A percentile compares a stretch with the other conserved stretches of the same genome.
Evolutionary conservation across 495 filamentous ascomycete genomes (phyloP).

Genomic region (Talaromyces nanjingensis): DNA sequence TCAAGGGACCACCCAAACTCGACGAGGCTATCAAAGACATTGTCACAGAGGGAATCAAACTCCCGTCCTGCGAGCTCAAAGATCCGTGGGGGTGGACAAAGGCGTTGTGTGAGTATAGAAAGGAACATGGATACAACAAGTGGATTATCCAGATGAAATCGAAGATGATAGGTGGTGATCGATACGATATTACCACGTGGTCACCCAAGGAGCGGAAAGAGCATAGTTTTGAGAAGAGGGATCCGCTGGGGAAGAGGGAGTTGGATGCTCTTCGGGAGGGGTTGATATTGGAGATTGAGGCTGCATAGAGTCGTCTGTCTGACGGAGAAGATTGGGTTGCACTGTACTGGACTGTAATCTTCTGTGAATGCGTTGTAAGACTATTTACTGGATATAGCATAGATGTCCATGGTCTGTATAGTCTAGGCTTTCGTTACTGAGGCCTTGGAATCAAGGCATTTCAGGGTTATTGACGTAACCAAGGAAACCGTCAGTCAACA

Average conservation of each 20-base stretch:
- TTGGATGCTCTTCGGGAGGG: slow-evolving; percentile 20
- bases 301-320: too few relatives aligned
- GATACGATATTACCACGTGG: slow-evolving; percentile 20
- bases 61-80: slow-evolving; percentile 10
- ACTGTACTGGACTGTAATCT: background rate
- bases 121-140: background rate
- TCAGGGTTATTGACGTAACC: too few relatives aligned
- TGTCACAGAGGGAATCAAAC: slow-evolving; percentile 8
- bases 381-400: background rate
- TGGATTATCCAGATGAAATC: background rate
- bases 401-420: too few relatives aligned
- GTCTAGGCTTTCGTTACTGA: too few relatives aligned
- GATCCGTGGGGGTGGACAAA: slow-evolving; percentile 18
- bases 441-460: too few relatives aligned
- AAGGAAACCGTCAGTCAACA: too few relatives aligned
- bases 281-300: background rate
- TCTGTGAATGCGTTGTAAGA: background rate
- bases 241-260: slow-evolving; percentile 15
- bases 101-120: slow-evolving; percentile 10
- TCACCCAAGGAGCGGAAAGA: slow-evolving; percentile 15
- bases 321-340: too few relatives aligned
- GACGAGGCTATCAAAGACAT: slow-evolving; percentile 8
- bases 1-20: slow-evolving; percentile 12
- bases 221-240: slow-evolving; percentile 15
- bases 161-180: slow-evolving; percentile 17